A percentile compares a stretch with the other conserved stretches of the same genome.
phyloP scores from a whole-genome alignment of 1,284 basidiomycete species.

The Malassezia restricta region DNA sequence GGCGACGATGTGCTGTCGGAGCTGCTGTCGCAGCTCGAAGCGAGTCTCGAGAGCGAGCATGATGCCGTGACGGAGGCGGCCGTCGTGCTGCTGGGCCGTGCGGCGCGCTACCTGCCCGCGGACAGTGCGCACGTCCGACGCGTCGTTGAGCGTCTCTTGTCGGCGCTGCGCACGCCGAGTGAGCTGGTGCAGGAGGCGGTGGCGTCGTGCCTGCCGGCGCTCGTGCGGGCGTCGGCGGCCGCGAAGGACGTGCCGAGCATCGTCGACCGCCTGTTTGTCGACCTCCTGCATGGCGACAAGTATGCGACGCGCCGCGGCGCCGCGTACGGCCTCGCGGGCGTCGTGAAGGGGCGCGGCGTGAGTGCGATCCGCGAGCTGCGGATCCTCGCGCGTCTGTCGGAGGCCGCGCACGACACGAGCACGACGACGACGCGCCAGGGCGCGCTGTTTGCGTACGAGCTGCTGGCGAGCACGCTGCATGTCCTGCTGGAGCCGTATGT shows the following conservation, averaged over 20 bases:
- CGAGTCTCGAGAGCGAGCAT: slow-evolving; percentile 52
- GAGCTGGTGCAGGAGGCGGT: slow-evolving; percentile 95
- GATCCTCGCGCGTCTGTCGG: slow-evolving; percentile 62
- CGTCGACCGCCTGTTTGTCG: slow-evolving; percentile 61
- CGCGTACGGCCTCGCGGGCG: slow-evolving; percentile 87
- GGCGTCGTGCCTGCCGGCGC: slow-evolving; percentile 72
- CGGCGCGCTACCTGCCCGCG: slow-evolving; percentile 73
- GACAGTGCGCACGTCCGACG: slow-evolving; percentile 46
- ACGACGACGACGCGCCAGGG: slow-evolving; percentile 77
- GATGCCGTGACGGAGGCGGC: slow-evolving; percentile 70
- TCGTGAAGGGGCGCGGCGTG: slow-evolving; percentile 79
- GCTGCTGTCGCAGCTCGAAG: slow-evolving; percentile 75
- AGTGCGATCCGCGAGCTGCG: slow-evolving; percentile 71
- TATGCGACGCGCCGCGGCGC: slow-evolving; percentile 87
- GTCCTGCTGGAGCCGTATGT: slow-evolving; percentile 91
- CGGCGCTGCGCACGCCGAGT: slow-evolving; percentile 82
- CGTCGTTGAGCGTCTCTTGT: slow-evolving; percentile 78
- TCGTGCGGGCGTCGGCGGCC: slow-evolving; percentile 59
- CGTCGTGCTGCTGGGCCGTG: slow-evolving; percentile 84
- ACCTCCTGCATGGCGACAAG: slow-evolving; percentile 53
- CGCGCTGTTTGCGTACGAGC: slow-evolving; percentile 83
- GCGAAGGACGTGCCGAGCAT: slow-evolving; percentile 51
- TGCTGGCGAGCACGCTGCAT: slow-evolving; percentile 68
- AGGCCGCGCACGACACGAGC: slow-evolving; percentile 80
- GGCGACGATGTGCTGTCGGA: slow-evolving; percentile 62